Evolutionary conservation across 306 rosid genomes (phyloP).

Genomic region (Acacia crassicarpa): DNA sequence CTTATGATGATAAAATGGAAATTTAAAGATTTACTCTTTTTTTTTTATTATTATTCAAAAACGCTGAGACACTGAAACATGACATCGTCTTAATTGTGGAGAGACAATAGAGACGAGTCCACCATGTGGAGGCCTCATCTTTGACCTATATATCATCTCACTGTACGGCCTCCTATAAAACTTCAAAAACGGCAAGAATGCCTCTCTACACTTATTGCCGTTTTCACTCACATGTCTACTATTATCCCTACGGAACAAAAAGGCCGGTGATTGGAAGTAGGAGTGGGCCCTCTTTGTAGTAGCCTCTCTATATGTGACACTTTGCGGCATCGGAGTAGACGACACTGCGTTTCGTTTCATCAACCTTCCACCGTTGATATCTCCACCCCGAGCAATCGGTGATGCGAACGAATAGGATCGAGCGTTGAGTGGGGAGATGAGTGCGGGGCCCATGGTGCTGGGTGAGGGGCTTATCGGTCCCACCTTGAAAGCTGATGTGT

Average conservation of each 20-base stretch:
- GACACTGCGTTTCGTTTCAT: conserved; percentile 48
- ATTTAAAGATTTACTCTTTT: background rate
- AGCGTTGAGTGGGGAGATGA: conserved; percentile 59
- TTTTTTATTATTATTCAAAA: conserved; percentile 27
- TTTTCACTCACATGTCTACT: conserved; percentile 44
- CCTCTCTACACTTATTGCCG: conserved; percentile 51
- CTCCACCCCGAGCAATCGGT: conserved; percentile 45
- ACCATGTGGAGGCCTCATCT: conserved; percentile 85
- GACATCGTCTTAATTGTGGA: conserved; percentile 59
- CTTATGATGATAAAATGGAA: no score
- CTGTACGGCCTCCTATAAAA: conserved; percentile 74
- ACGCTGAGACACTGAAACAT: conserved; percentile 69
- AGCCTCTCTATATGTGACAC: conserved; percentile 19
- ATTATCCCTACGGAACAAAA: conserved; percentile 51
- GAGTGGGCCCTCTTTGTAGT: conserved; percentile 28
- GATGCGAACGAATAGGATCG: conserved; percentile 70
- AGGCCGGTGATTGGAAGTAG: conserved; percentile 71
- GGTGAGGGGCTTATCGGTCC: conserved; percentile 49
- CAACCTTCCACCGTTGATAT: conserved; percentile 28
- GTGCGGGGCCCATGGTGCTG: conserved; percentile 47
- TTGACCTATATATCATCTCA: conserved; percentile 79
- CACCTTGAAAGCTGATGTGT: conserved; percentile 64
- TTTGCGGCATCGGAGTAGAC: conserved; percentile 60
- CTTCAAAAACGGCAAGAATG: conserved; percentile 57
- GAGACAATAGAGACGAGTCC: conserved; percentile 75